Evolutionary conservation across 768 basidiomycete species (phyloP), one percentile per base, ranked within the genome.

Genomic region (Boletus subparvulus): DNA sequence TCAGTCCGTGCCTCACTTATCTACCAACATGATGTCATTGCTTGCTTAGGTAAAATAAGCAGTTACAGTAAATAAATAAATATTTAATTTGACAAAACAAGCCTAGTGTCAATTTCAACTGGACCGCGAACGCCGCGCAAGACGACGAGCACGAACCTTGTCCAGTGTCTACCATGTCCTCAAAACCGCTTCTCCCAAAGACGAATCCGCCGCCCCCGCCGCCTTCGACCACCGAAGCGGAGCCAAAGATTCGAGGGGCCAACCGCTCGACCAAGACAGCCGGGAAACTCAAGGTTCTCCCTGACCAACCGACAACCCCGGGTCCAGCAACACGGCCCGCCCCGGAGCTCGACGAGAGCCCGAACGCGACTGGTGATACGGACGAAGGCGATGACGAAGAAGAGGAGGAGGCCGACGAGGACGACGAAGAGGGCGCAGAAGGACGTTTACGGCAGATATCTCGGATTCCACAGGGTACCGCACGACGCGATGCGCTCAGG

Each of bases 401-500:
- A 57, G 83, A 85, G 8, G 81, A 80, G 24, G 81, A 80, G 24
- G 57, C 17, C 3, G 77, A 80, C 11, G 81, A 82, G 21, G 76
- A 78, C 45, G 81, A 81, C 53, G 83, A 70, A 3, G 75, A 71
- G 19, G 75, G 85, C 47, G 80, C 84, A 5, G 87, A 89, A 77
- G 87, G 84, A 39, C 60, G 80, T 51, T 48, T 73, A 4, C 60
- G 72, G 62, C 94, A 96, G 75, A 85, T 98, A 56, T 89, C 91
- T 5, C 85, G 92, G 35, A 98, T 98, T 50, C 94, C 95, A 3
- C 93, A 92, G 44, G 95, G 95, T 4, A 93, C 94, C 21, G 95
- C 95, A 9, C 85, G 93, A 42, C 81, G 92, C 56, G 95, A 98
- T 75, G 95, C 95, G 3, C 74, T 94, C 59, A 86, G 80, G 56